Evolutionary conservation across 2,329 filamentous ascomycete genomes (phyloP), one percentile per base, ranked within the genome.

Genomic region (Neonectria ditissima): DNA sequence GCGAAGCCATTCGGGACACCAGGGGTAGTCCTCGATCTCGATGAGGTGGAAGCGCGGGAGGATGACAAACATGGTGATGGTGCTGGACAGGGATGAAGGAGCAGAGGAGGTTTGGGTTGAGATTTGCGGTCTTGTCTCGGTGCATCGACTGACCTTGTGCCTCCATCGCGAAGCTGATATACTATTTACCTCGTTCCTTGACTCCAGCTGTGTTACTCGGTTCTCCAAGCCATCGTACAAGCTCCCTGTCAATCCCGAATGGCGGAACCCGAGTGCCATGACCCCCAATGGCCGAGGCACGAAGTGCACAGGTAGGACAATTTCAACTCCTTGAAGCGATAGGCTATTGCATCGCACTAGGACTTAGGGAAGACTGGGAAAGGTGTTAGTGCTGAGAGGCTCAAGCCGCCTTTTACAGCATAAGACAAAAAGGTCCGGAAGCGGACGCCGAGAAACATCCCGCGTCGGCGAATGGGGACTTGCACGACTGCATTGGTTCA

Each of bases 1-100:
- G 9, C 68, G 68, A 16, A 70, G 67, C 66, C 67, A 70, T 45
- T 61, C 63, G 18, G 68, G 68, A 44, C 68, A 70, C 68, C 68
- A 70, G 9, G 63, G 61, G 43, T 70, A 69, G 8, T 70, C 68
- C 53, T 69, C 68, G 18, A 70, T 70, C 30, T 70, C 68, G 20
- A 70, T 64, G 55, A 70, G 68, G 44, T 70, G 68, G 47, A 70
- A 62, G n/a, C 68, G 68, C 24, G 68, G 68, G 10, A 64, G 55
- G 10, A 70, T 59, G 44, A 70, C 66, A 18, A 68, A 43, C 67
- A 69, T 69, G 26, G 20, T 50, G 56, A 56, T 20, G 28, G 47
- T 18, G 53, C 50, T 59, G 7, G 16, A 7, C 5, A 45, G 14
- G 26, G 16, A 28, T 5, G n/a, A 37, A 7, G 30, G 7, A 16